Base-by-base conservation (phyloP, 148 eudicot species). In the Vaccinium myrtillus region DNA sequence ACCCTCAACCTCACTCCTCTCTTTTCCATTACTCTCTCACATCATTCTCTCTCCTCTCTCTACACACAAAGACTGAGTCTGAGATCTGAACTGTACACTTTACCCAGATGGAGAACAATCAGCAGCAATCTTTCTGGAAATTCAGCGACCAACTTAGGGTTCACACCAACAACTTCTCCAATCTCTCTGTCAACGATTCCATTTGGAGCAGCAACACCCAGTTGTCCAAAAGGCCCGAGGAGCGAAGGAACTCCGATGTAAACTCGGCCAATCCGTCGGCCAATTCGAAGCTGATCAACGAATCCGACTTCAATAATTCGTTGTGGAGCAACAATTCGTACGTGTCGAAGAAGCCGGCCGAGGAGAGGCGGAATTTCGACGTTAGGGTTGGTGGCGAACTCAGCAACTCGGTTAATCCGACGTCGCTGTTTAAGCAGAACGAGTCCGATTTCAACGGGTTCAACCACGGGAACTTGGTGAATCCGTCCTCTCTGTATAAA, bases 121-220 rank as follows among this genome's bases (percentile, higher is more conserved):
- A 69, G 43, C 74, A 69, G 43, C 94, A 93, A 19, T 92, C 98
- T 0, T 97, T 97, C 87, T 92, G 91, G 90, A 96, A 97, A 80
- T 97, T 97, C 91, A 94, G 98, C 50, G 99, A 97, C 71, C 92
- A 95, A 55, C 98, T 97, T 27, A 94, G 99, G 63, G 85, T 90
- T 6, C 98, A 95, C 25, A 90, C 88, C 78, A 91, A 89, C 81
- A 90, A 82, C 81, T 84, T 97, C 25, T 89, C 91, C 4, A 90
- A 90, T 77, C 91, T 97, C 11, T 97, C 99, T 1, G 88, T 97
- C 1, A 94, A 94, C 73, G 99, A 97, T 65, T 97, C 99, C 1
- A 97, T 97, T 2, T 97, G 98, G 99, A 93, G 99, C 87, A 93
- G 99, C 87, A 93, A 87, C 25, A 86, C 91, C 0, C 87, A 85